These are phyloP conservation scores for Coprinopsis sp. DNA, from an alignment of 768 basidiomycete genomes.

Conservation along the genomic window DNA sequence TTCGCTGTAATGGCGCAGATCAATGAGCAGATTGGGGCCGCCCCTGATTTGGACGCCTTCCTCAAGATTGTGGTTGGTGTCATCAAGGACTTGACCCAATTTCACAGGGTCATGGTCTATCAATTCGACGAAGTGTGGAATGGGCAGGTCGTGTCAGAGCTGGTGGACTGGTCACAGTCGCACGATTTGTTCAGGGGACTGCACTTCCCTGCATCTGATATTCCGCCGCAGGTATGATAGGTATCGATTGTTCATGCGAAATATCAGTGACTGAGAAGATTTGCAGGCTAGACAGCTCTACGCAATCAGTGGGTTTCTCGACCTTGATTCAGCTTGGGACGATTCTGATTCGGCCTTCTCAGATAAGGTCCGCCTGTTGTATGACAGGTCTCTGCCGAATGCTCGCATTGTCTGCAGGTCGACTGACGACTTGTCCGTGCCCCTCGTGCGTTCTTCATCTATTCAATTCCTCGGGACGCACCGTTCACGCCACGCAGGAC, in stretches of 20 bases:
- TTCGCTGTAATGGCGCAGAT: conserved; percentile 76
- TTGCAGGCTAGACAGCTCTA: conserved; percentile 62
- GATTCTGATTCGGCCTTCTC: background rate
- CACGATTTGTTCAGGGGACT: conserved; percentile 69
- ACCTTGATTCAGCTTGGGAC: background rate
- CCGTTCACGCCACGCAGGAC: conserved; percentile 35
- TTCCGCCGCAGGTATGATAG: conserved; percentile 56
- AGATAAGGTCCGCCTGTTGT: conserved; percentile 77
- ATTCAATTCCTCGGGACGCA: background rate
- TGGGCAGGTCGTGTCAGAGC: conserved; percentile 72
- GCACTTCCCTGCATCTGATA: conserved; percentile 67
- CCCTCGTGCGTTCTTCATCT: conserved; percentile 42
- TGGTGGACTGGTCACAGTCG: conserved; percentile 73
- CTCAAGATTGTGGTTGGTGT: conserved; percentile 68
- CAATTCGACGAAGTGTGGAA: conserved; percentile 82
- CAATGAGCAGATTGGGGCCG: conserved; percentile 71
- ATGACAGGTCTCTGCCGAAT: conserved; percentile 67
- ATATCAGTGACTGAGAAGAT: background rate
- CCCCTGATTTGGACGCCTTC: conserved; percentile 61
- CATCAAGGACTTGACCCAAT: conserved; percentile 74
- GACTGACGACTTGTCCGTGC: conserved; percentile 59
- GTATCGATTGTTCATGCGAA: background rate
- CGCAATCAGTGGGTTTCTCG: conserved; percentile 46
- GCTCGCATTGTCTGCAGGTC: conserved; percentile 66
- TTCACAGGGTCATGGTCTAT: conserved; percentile 77